Percentiles rank a stretch among this genome's conserved stretches.
These are phyloP conservation scores for Colletotrichum kahawae DNA, from an alignment of 2,329 filamentous ascomycete species.

Conservation along the genomic window DNA sequence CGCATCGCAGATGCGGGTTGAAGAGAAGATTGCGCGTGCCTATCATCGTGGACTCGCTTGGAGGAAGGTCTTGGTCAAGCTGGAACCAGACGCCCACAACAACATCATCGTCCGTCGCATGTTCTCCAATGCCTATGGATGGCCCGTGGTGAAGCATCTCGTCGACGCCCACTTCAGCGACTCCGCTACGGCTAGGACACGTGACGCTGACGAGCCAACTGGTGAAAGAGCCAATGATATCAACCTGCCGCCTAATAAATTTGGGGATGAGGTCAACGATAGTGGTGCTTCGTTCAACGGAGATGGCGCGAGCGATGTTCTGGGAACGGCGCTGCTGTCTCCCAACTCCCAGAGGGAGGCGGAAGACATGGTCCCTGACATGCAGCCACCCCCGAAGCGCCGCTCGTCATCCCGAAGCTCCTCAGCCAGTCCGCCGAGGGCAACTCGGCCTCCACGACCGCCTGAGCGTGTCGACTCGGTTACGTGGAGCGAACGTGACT, in stretches of 20 bases:
- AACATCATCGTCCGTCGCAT: conserved; percentile 96
- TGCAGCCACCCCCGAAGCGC: conserved; percentile 35
- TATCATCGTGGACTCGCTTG: conserved; percentile 92
- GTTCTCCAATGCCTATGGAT: conserved; percentile 97
- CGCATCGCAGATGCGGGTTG: conserved; percentile 79
- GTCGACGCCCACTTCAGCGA: conserved; percentile 95
- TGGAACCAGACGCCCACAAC: conserved; percentile 97
- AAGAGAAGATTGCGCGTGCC: conserved; percentile 96
- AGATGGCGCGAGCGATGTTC: conserved; percentile 16
- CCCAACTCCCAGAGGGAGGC: conserved; percentile 37
- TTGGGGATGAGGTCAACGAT: conserved; percentile 70
- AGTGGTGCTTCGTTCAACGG: conserved; percentile 24
- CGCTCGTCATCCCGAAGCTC: conserved; percentile 13
- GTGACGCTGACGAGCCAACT: conserved; percentile 71
- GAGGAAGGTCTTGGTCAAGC: conserved; percentile 94
- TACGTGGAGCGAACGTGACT: conserved; percentile 71
- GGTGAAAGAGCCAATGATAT: conserved; percentile 71
- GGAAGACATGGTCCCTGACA: conserved; percentile 50
- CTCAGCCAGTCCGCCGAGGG: conserved; percentile 12
- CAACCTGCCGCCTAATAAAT: conserved; percentile 58
- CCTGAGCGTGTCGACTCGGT: conserved; percentile 52
- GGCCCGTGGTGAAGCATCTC: conserved; percentile 94
- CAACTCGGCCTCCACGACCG: neutral
- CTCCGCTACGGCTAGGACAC: conserved; percentile 65
- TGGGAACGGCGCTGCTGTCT: conserved; percentile 31